These are phyloP conservation scores for Nakataea oryzae DNA, from an alignment of 2,329 filamentous ascomycete species.

Conservation along the genomic window DNA sequence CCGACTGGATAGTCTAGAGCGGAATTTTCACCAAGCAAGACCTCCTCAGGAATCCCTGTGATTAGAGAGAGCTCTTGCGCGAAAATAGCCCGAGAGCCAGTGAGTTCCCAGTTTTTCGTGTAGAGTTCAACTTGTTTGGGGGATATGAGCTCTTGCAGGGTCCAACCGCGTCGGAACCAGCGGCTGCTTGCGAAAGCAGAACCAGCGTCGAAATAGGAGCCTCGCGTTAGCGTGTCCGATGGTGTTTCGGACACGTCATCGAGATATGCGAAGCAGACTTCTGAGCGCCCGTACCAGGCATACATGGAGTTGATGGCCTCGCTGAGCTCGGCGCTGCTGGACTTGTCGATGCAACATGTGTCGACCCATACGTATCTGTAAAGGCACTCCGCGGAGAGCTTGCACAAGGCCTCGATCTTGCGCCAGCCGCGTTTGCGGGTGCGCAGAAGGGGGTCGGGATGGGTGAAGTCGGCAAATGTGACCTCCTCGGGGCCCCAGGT, in stretches of 20 bases:
- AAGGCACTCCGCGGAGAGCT: not conserved
- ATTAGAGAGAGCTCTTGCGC: not conserved
- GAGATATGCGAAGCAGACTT: constrained; percentile 11
- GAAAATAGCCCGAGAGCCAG: constrained; percentile 4
- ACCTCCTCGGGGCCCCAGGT: constrained; percentile 10
- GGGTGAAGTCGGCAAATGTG: constrained; percentile 5
- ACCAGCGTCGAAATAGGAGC: not conserved
- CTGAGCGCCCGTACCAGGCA: constrained; percentile 12
- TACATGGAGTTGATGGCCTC: constrained; percentile 12
- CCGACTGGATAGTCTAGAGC: constrained; percentile 4
- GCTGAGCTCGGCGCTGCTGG: constrained; percentile 12
- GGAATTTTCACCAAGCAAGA: not conserved
- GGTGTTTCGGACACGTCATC: no score
- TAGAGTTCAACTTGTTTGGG: constrained; percentile 8
- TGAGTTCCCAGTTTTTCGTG: constrained; percentile 6
- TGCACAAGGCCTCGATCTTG: not conserved
- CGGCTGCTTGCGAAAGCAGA: constrained; percentile 1
- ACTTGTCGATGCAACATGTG: constrained; percentile 17
- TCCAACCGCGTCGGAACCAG: constrained; percentile 14
- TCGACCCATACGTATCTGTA: constrained; percentile 11
- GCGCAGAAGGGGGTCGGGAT: not conserved
- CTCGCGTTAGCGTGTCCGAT: no score
- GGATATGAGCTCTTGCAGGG: constrained; percentile 12
- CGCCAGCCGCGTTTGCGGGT: not conserved
- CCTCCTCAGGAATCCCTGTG: not conserved